Percentiles rank a stretch among this genome's conserved stretches.
Conservation (phyloP, 805 yeast species). For the Kodamaea hsintzibuensis region DNA sequence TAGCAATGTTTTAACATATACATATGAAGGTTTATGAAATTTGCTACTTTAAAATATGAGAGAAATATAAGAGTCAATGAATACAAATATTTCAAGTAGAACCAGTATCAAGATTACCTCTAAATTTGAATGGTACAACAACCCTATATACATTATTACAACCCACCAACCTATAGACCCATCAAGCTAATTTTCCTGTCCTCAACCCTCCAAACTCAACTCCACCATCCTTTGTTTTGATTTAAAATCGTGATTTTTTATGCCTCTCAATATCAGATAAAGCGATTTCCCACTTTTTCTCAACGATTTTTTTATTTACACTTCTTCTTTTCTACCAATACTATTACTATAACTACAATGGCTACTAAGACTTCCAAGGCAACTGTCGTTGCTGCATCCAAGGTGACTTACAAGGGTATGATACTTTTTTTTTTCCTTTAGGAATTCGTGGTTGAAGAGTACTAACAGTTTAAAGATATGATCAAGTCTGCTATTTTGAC, state of each 20-base stretch:
- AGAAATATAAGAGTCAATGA: no score
- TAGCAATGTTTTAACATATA: no score
- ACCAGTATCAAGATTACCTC: no score
- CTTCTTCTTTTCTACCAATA: constrained; percentile 4
- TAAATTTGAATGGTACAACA: no score
- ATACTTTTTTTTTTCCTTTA: constrained; percentile 7
- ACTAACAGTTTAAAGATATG: constrained; percentile 48
- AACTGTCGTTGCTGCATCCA: constrained; percentile 24
- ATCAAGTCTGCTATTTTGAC: constrained; percentile 66
- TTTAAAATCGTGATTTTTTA: not conserved
- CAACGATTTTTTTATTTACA: constrained; percentile 4
- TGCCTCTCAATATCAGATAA: constrained; percentile 1
- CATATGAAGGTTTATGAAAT: no score
- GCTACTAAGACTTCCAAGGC: constrained; percentile 29
- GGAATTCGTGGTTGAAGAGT: not conserved
- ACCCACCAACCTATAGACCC: not conserved
- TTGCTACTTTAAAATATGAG: no score
- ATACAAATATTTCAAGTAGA: no score
- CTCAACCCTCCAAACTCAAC: no score
- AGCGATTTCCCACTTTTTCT: constrained; percentile 2
- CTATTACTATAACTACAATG: constrained; percentile 22
- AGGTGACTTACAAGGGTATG: constrained; percentile 51
- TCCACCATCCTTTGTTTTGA: constrained; percentile 3
- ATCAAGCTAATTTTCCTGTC: not conserved
- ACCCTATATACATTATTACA: no score